Percentiles rank a stretch among this genome's conserved stretches.
Evolutionary conservation across 2,329 filamentous ascomycete species (phyloP).

Genomic region (Pyrenophora tritici-repentis): DNA sequence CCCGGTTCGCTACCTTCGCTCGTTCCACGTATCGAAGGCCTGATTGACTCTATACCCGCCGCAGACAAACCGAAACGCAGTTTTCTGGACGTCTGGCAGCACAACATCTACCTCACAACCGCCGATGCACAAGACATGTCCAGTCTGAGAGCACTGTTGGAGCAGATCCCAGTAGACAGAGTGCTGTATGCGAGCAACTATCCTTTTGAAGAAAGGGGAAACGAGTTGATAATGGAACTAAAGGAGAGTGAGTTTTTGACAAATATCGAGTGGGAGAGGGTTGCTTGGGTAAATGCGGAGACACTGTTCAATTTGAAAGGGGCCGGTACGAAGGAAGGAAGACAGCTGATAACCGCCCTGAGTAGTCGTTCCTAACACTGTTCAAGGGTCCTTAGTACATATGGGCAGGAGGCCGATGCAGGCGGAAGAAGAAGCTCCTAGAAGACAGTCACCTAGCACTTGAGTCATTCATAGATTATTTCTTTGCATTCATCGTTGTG

Average conservation of each 20-base stretch:
- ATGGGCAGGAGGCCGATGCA: too few species aligned
- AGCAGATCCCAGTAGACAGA: constrained; percentile 55
- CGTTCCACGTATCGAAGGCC: constrained; percentile 53
- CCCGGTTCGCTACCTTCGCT: constrained; percentile 61
- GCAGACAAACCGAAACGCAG: constrained; percentile 29
- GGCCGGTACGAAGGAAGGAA: neutral
- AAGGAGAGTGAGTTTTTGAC: constrained; percentile 56
- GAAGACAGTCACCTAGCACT: neutral
- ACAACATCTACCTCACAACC: constrained; percentile 64
- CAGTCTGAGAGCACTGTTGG: constrained; percentile 52
- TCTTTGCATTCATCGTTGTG: constrained; percentile 28
- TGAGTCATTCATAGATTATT: constrained; percentile 3
- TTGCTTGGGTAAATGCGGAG: constrained; percentile 59
- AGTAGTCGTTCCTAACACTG: too few species aligned
- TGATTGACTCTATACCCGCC: constrained; percentile 26
- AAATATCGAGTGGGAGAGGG: constrained; percentile 55
- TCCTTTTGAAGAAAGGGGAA: constrained; percentile 59
- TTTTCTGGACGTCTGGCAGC: constrained; percentile 58
- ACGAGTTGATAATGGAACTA: constrained; percentile 56
- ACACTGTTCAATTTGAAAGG: constrained; percentile 25
- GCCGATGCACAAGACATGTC: constrained; percentile 58
- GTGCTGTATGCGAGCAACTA: constrained; percentile 65
- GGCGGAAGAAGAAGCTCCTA: neutral
- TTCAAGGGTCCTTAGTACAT: too few species aligned
- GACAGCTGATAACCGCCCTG: neutral